These are phyloP conservation scores for Podaxis mareebaensis DNA, from an alignment of 768 basidiomycete species.

Conservation along the genomic window DNA sequence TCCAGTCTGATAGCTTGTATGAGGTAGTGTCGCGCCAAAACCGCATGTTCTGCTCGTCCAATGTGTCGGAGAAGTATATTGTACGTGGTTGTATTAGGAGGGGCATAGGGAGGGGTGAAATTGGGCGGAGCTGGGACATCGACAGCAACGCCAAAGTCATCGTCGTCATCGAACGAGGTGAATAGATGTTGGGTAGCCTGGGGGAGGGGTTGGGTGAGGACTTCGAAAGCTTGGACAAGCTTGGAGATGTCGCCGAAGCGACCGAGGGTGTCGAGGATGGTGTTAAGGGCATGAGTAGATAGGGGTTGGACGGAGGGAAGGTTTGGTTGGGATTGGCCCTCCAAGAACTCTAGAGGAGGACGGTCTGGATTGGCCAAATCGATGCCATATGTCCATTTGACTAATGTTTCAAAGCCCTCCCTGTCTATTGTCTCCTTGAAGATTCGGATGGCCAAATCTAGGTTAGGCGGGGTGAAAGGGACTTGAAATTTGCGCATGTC, in stretches of 20 bases:
- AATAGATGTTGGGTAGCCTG: slow-evolving; percentile 46
- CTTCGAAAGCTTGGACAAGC: slow-evolving; percentile 76
- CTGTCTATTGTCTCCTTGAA: slow-evolving; percentile 64
- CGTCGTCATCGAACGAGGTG: slow-evolving; percentile 68
- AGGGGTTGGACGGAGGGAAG: slow-evolving; percentile 41
- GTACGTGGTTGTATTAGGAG: slow-evolving; percentile 70
- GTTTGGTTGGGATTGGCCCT: slow-evolving; percentile 13
- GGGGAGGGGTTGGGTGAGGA: slow-evolving; percentile 72
- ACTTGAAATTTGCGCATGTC: slow-evolving; percentile 57
- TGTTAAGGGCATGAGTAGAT: slow-evolving; percentile 70
- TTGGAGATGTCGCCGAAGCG: slow-evolving; percentile 58
- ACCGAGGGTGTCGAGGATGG: slow-evolving; percentile 71
- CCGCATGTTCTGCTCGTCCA: slow-evolving; percentile 44
- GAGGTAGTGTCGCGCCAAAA: slow-evolving; percentile 68
- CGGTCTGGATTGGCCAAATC: slow-evolving; percentile 77
- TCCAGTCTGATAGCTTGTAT: slow-evolving; percentile 52
- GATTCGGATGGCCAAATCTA: slow-evolving; percentile 70
- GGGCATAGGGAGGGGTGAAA: slow-evolving; percentile 43
- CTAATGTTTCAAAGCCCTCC: slow-evolving; percentile 54
- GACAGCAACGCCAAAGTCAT: slow-evolving; percentile 57
- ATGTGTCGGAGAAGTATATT: slow-evolving; percentile 61
- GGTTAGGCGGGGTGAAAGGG: slow-evolving; percentile 55
- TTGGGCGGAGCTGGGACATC: slow-evolving; percentile 29
- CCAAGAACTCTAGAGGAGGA: slow-evolving; percentile 49
- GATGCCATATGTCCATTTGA: slow-evolving; percentile 74